A percentile compares a stretch with the other conserved stretches of the same genome.
These are phyloP conservation scores for Talaromyces adpressus DNA, from an alignment of 495 filamentous ascomycete species.

Conservation along the genomic window DNA sequence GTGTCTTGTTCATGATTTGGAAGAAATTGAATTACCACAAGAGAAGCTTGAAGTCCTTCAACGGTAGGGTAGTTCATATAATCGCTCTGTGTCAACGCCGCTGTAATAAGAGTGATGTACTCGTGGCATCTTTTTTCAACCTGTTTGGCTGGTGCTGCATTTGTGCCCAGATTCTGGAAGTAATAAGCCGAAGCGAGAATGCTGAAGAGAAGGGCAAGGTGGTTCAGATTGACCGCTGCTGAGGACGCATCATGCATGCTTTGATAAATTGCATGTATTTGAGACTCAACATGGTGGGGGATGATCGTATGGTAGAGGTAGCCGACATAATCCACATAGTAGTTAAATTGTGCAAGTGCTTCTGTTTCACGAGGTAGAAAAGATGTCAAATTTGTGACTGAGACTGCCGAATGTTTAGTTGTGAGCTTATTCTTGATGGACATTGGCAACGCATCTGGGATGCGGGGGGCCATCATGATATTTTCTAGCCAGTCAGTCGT, in stretches of 20 bases:
- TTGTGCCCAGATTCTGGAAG: constrained; percentile 19
- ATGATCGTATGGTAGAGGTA: constrained; percentile 35
- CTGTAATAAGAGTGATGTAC: constrained; percentile 23
- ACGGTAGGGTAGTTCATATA: constrained; percentile 28
- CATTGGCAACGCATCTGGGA: constrained; percentile 22
- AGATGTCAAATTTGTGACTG: constrained; percentile 10
- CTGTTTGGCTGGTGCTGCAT: constrained; percentile 16
- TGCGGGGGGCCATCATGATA: constrained; percentile 32
- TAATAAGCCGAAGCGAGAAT: constrained; percentile 31
- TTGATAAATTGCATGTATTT: constrained; percentile 29
- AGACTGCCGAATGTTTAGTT: constrained; percentile 2
- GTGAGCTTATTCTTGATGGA: constrained; percentile 17
- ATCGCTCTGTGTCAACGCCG: constrained; percentile 29
- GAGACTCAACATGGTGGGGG: constrained; percentile 14
- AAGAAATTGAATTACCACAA: constrained; percentile 29
- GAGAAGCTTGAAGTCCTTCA: constrained; percentile 40
- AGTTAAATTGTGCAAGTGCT: constrained; percentile 25
- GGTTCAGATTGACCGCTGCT: constrained; percentile 13
- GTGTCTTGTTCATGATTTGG: constrained; percentile 20
- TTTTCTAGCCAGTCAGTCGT: constrained; percentile 32
- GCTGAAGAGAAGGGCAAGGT: constrained; percentile 32
- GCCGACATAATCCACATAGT: constrained; percentile 28
- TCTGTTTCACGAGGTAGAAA: constrained; percentile 23
- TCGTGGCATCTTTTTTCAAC: constrained; percentile 24
- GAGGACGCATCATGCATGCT: constrained; percentile 11